A percentile compares a stretch with the other conserved stretches of the same genome.
These are phyloP conservation scores for Porodaedalea pini DNA, from an alignment of 1,284 basidiomycete species.

Conservation along the genomic window DNA sequence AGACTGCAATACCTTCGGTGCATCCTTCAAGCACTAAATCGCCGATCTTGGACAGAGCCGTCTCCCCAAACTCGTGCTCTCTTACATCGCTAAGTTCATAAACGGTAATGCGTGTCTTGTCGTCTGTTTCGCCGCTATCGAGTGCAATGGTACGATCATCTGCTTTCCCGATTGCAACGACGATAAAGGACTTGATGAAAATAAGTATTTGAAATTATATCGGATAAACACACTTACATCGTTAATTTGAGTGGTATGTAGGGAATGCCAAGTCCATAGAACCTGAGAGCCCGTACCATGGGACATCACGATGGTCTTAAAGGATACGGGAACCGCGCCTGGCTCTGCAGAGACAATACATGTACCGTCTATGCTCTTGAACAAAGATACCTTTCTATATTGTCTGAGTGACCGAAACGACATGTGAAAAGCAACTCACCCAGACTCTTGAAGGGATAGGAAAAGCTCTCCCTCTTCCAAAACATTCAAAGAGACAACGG, in stretches of 20 bases:
- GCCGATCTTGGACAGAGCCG: constrained; percentile 7
- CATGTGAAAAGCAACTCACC: constrained; percentile 38
- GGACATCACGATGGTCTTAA: constrained; percentile 5
- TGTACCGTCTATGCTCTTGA: constrained; percentile 25
- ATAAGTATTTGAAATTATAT: not conserved
- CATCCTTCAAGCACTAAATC: constrained; percentile 13
- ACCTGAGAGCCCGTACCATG: constrained; percentile 24
- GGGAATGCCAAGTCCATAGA: constrained; percentile 47
- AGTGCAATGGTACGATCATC: not conserved
- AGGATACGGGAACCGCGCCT: not conserved
- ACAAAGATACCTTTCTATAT: constrained; percentile 21
- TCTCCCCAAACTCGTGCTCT: constrained; percentile 8
- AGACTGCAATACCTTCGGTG: constrained; percentile 2
- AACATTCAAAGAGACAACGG: constrained; percentile 43
- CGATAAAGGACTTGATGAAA: not conserved
- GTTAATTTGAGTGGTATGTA: constrained; percentile 38
- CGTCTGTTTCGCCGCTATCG: constrained; percentile 14
- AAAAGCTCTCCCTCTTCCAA: constrained; percentile 43
- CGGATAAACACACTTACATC: constrained; percentile 38
- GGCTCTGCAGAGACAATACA: constrained; percentile 22
- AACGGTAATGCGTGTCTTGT: constrained; percentile 9
- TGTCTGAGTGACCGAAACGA: not conserved
- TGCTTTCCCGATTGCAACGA: constrained; percentile 14
- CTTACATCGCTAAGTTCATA: constrained; percentile 6
- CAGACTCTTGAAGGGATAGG: constrained; percentile 50